A percentile compares a stretch with the other conserved stretches of the same genome.
phyloP scores from a whole-genome alignment of 2,329 filamentous ascomycete genomes.

The Ophiosphaerella korrae region DNA sequence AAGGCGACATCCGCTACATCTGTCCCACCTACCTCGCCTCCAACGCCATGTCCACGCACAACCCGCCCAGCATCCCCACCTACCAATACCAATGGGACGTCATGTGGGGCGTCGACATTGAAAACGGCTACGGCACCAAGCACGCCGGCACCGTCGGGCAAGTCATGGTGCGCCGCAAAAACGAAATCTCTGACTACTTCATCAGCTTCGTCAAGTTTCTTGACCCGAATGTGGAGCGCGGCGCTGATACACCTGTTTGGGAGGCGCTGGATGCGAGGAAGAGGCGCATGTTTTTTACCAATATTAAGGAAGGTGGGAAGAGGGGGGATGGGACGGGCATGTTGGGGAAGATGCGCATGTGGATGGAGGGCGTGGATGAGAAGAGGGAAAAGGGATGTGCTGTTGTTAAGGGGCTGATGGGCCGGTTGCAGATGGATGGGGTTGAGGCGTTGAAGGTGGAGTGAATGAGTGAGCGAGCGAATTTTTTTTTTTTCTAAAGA shows the following conservation, averaged over 20 bases:
- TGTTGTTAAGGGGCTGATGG: slow-evolving; percentile 26
- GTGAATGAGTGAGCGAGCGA: neutral
- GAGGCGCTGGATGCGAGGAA: slow-evolving; percentile 26
- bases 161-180: slow-evolving; percentile 36
- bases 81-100: slow-evolving; percentile 45
- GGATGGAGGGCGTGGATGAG: slow-evolving; percentile 26
- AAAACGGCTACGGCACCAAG: slow-evolving; percentile 41
- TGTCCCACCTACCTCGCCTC: slow-evolving; percentile 40
- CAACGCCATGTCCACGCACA: slow-evolving; percentile 38
- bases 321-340: slow-evolving; percentile 26
- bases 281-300: slow-evolving; percentile 36
- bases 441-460: slow-evolving; percentile 23
- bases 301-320: slow-evolving; percentile 32
- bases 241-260: slow-evolving; percentile 25
- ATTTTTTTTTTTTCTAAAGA: too few relatives aligned
- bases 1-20: slow-evolving; percentile 43
- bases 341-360: slow-evolving; percentile 27
- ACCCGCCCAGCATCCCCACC: slow-evolving; percentile 29
- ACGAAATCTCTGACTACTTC: slow-evolving; percentile 40
- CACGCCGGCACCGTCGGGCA: slow-evolving; percentile 41
- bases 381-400: slow-evolving; percentile 26
- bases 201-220: slow-evolving; percentile 41
- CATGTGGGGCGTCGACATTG: slow-evolving; percentile 35
- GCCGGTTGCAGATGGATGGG: slow-evolving; percentile 32
- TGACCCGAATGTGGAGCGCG: slow-evolving; percentile 34